Evolutionary conservation across 2,329 filamentous ascomycete genomes (phyloP).

Genomic region (Colletotrichum horii): DNA sequence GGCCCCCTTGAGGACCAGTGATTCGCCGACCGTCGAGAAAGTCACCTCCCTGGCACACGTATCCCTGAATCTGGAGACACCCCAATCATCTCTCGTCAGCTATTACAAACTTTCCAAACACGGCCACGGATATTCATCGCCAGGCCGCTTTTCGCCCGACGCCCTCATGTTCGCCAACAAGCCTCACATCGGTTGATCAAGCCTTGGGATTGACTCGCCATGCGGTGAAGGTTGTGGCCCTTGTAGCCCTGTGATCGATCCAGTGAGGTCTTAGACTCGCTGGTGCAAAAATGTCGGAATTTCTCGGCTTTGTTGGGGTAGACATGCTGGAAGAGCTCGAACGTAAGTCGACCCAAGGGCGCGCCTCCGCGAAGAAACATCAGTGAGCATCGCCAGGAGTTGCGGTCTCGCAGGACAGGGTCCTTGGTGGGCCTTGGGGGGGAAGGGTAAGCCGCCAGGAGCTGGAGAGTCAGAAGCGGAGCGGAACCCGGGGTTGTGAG

Average conservation of each 20-base stretch:
- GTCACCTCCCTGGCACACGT: constrained; percentile 98
- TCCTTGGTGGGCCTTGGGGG: not conserved
- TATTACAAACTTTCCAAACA: not conserved
- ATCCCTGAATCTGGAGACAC: constrained; percentile 77
- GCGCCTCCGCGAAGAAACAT: constrained; percentile 62
- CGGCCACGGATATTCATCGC: too few species aligned
- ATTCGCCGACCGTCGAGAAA: constrained; percentile 74
- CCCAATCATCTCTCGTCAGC: not conserved
- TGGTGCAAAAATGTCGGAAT: constrained; percentile 96
- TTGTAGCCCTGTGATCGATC: constrained; percentile 92
- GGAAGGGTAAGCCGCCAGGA: not conserved
- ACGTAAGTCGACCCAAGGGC: constrained; percentile 83
- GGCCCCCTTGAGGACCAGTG: too few species aligned
- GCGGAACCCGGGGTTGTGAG: not conserved
- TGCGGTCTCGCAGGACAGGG: not conserved
- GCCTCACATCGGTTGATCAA: not conserved
- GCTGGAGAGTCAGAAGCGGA: not conserved
- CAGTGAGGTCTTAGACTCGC: constrained; percentile 80
- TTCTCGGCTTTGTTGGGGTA: constrained; percentile 93
- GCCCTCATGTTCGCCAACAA: too few species aligned
- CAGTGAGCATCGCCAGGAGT: not conserved
- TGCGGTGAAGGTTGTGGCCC: constrained; percentile 89
- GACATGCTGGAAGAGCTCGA: constrained; percentile 86
- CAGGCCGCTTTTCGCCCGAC: too few species aligned
- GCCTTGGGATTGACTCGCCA: constrained; percentile 60